Evolutionary conservation across 805 yeast species (phyloP), one percentile per base, ranked within the genome.

Genomic region (Pichia sporocuriosa): DNA sequence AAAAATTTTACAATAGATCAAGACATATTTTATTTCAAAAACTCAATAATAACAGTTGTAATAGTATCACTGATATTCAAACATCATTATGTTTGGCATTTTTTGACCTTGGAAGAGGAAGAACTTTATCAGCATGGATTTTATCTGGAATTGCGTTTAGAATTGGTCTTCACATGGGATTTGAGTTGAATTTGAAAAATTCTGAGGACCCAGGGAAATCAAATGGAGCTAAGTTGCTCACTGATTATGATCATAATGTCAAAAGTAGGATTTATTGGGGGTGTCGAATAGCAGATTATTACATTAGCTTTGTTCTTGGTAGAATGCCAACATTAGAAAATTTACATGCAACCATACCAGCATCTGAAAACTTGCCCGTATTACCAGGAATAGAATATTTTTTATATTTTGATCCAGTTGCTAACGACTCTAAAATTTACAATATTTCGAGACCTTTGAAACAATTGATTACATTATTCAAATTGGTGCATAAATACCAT

Each of bases 241-340:
- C 32, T n/a, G 48, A 50, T 28, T 39, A 27, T 21, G 42, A 39
- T 29, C 13, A 33, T n/a, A 39, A 33, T 17, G 54, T 77, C 42
- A 64, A 81, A 46, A 69, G 76, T 33, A 65, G 84, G 43, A 74
- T 78, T 11, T 78, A 74, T 54, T 78, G 84, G 84, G 83, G 84
- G 3, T 69, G 78, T 37, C 76, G 70, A 53, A 63, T 77, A 43
- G 81, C 81, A 2, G 84, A 78, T 54, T 81, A 77, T 53, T 75
- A 76, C 50, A 75, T 77, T 30, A 72, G 79, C 51, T 59, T 78
- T 36, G 63, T 77, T 34, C 57, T 78, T 43, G 84, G 84, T 1
- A 58, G 82, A 37, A 78, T 81, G 0, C 72, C 80, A 0, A 62
- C 76, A 1, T 57, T 78, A 21, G 40, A 35, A 17, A 17, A 29